These are phyloP conservation scores for Hemileccinum impolitum DNA, from an alignment of 768 basidiomycete genomes.

Conservation along the genomic window DNA sequence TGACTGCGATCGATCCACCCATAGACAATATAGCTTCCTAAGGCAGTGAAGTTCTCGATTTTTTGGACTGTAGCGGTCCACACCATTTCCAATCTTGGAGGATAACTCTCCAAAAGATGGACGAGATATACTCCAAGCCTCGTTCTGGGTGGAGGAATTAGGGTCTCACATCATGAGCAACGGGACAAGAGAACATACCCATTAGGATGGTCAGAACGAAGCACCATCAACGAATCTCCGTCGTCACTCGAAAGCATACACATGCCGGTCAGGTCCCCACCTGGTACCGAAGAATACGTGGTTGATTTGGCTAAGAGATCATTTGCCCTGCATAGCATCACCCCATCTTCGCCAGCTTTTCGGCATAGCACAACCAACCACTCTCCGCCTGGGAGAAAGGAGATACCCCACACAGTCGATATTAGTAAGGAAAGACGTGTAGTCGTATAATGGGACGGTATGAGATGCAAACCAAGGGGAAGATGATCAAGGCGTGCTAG, in stretches of 20 bases:
- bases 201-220: constrained; percentile 1
- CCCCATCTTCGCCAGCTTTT: background rate
- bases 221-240: background rate
- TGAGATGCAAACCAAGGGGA: background rate
- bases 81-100: background rate
- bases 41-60: constrained; percentile 1
- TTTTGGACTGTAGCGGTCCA: background rate
- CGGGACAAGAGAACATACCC: background rate
- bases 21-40: constrained; percentile 6
- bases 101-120: background rate
- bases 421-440: background rate
- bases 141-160: background rate
- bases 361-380: constrained; percentile 10
- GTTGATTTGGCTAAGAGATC: background rate
- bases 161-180: background rate
- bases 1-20: constrained; percentile 6
- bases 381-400: constrained; percentile 10
- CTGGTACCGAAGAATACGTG: background rate
- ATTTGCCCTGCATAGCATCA: constrained; percentile 6
- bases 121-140: constrained; percentile 3
- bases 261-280: background rate
- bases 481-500: constrained; percentile 5
- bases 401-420: constrained; percentile 2
- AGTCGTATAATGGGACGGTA: background rate
- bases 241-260: background rate